Conservation (phyloP, 805 yeast species). For the Myxozyma mucilagina region DNA sequence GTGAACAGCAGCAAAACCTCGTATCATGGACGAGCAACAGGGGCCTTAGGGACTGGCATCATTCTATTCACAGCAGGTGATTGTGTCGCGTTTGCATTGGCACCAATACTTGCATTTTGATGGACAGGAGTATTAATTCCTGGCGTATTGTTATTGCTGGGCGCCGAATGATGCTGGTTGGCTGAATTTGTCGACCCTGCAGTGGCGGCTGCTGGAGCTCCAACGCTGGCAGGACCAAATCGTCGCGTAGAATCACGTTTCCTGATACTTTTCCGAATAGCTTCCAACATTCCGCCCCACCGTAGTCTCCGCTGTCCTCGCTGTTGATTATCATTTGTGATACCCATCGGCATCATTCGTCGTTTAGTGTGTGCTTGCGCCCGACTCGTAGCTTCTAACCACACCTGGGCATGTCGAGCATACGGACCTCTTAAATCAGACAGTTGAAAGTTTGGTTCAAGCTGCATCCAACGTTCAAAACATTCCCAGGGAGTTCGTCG, state of each 20-base stretch:
- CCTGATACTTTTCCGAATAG: slow-evolving; percentile 83
- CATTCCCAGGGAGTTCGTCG: slow-evolving; percentile 99
- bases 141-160: not conserved
- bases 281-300: slow-evolving; percentile 98
- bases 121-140: too few relatives aligned
- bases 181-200: not conserved
- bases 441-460: slow-evolving; percentile 83
- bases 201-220: not conserved
- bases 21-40: too few relatives aligned
- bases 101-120: too few relatives aligned
- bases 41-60: too few relatives aligned
- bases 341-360: slow-evolving; percentile 87
- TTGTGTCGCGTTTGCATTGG: too few relatives aligned
- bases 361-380: slow-evolving; percentile 86
- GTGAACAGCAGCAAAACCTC: not conserved
- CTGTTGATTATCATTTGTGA: slow-evolving; percentile 82
- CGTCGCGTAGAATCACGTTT: slow-evolving; percentile 61
- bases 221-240: slow-evolving; percentile 6
- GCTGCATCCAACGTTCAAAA: slow-evolving; percentile 91
- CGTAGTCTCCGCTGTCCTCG: slow-evolving; percentile 87
- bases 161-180: not conserved
- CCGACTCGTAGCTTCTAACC: slow-evolving; percentile 89
- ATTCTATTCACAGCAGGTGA: too few relatives aligned
- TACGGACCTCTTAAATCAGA: slow-evolving; percentile 79
- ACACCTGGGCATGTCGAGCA: slow-evolving; percentile 79